Evolutionary conservation across 2,329 filamentous ascomycete genomes (phyloP), one percentile per base, ranked within the genome.

Genomic region (Cryphonectria nitschkei): DNA sequence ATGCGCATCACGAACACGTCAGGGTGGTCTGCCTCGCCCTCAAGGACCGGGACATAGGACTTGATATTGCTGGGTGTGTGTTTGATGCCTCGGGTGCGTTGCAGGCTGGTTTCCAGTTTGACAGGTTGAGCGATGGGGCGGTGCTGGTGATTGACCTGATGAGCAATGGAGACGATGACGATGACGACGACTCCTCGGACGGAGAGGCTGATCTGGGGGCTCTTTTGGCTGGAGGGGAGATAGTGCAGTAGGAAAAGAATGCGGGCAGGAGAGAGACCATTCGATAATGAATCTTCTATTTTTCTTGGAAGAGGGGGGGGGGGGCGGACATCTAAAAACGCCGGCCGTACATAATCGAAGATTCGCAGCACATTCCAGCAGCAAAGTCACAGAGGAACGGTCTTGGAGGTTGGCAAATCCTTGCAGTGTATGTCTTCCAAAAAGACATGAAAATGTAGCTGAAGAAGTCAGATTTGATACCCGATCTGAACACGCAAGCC

Each of bases 1-100:
- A 75, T 16, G 29, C 58, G 22, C 75, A 76, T 22, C 75, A 76
- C 29, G 74, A 75, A 58, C 75, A 76, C 61, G 75, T 76, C n/a
- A 70, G 75, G 4, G 66, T 65, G 16, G 74, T 75, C 0, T 76
- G 75, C 52, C 60, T 76, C 22, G 75, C 75, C 41, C 68, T 76
- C 26, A 75, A 73, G 65, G 73, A 75, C 37, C 73, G 70, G 0
- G 75, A 74, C 22, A 73, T 76, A 60, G 72, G 74, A 5, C 71
- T 76, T 5, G 73, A 72, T n/a, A 74, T 76, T 13, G 70, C 75
- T 0, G 75, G 75, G 3, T 76, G 75, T 56, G 64, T 76, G 2
- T 75, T 75, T 26, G 75, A 76, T 4, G 62, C 73, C 2, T 5
- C 58, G 1, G 70, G 67, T 14, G 66, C 72, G n/a, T 32, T 74